Base-by-base conservation (phyloP, 2,329 filamentous ascomycete genomes). In the Aspergillus chevalieri region DNA sequence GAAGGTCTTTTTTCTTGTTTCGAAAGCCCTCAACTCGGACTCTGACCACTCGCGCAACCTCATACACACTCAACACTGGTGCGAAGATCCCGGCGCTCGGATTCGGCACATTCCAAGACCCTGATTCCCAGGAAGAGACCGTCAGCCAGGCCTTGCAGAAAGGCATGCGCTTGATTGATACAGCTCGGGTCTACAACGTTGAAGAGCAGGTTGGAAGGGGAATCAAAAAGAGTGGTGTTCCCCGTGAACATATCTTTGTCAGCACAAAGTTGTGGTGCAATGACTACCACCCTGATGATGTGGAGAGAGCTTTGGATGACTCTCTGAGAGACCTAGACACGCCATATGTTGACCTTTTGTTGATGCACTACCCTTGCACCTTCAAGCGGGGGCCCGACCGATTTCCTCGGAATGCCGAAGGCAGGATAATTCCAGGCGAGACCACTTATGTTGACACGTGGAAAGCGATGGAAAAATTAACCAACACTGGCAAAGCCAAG, bases 271-370 rank as follows among this genome's bases (percentile, higher is more conserved):
- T 83, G 26, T 82, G 79, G 79, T 82, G 81, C 67, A 80, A 79
- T 60, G 72, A 61, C 55, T 78, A 81, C 63, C 72, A 75, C 50
- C 74, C 74, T 3, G 73, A 80, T 59, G 77, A 80, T 57, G 83
- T 84, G n/a, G 73, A 80, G 58, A 71, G 77, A 55, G 80, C 81
- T 57, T 78, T 79, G 46, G 73, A 75, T 57, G 75, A 77, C 36
- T 80, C 80, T 47, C 70, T 83, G 50, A 76, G 80, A 64, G 75
- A 79, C 58, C 75, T 83, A 57, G 78, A 77, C 33, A 73, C 82
- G 12, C 80, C 81, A 53, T 85, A 85, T 62, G 71, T 86, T 47
- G 82, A 86, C 61, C 73, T 85, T 10, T 83, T 80, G 66, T 73
- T 85, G 43, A 83, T 86, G 65, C 81, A 84, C 66, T 85, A 57